A percentile compares a stretch with the other conserved stretches of the same genome.
These are phyloP conservation scores for Plenodomus tracheiphilus DNA, from an alignment of 2,329 filamentous ascomycete species.

Conservation along the genomic window DNA sequence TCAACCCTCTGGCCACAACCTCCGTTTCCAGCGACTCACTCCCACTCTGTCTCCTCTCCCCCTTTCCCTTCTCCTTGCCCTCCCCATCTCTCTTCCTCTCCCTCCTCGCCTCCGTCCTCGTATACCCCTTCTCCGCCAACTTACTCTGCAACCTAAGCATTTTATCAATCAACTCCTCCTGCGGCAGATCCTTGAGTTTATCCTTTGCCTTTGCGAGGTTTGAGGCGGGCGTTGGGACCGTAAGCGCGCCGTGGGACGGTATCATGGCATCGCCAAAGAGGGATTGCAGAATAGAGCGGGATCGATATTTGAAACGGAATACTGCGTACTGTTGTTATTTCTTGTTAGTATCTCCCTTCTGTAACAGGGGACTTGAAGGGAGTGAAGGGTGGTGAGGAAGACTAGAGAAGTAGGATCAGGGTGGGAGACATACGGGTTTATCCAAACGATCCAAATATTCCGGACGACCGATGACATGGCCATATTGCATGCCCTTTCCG, in stretches of 20 bases:
- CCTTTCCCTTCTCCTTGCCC: background rate
- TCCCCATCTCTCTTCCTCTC: background rate
- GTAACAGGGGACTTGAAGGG: no score
- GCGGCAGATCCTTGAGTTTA: conserved; percentile 29
- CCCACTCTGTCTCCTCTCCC: background rate
- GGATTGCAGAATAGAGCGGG: conserved; percentile 32
- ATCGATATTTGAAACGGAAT: conserved; percentile 55
- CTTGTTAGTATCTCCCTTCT: background rate
- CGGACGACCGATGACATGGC: conserved; percentile 43
- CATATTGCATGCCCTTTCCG: conserved; percentile 44
- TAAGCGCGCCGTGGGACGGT: background rate
- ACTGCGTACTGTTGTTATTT: conserved; percentile 47
- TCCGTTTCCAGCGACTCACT: conserved; percentile 2
- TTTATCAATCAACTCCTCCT: conserved; percentile 18
- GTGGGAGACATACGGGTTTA: conserved; percentile 20
- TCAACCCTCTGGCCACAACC: conserved; percentile 12
- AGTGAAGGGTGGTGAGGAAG: background rate
- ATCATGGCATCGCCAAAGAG: conserved; percentile 28
- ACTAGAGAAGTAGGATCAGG: no score
- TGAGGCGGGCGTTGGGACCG: background rate
- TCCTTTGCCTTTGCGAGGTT: conserved; percentile 6
- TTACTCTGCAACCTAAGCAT: conserved; percentile 24
- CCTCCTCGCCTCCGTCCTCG: background rate
- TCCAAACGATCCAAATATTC: conserved; percentile 47
- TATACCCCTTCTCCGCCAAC: conserved; percentile 21